phyloP scores from a whole-genome alignment of 257 asterid species.

The Solanum appendiculatum region DNA sequence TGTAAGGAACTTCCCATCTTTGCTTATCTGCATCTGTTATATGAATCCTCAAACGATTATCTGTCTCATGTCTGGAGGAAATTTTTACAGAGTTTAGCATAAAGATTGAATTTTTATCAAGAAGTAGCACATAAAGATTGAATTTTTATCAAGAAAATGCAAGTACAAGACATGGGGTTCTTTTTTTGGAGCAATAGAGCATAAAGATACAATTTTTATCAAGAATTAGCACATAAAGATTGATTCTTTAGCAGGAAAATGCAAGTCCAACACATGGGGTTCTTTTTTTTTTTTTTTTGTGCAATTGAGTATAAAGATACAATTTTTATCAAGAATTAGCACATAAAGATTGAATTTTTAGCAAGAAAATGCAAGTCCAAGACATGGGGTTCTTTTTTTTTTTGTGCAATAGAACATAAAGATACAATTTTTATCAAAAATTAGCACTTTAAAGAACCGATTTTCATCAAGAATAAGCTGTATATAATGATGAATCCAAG shows the following conservation, averaged over 20 bases:
- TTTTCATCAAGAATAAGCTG: too few relatives aligned
- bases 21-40: constrained; percentile 72
- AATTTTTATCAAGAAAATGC: background rate
- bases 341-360: background rate
- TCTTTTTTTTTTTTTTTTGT: background rate
- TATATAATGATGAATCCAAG: too few relatives aligned
- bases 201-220: background rate
- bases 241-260: background rate
- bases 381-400: too few relatives aligned
- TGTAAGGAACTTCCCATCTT: constrained; percentile 95
- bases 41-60: constrained; percentile 65
- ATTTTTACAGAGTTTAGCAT: background rate
- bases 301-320: background rate
- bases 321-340: background rate
- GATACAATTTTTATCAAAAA: too few relatives aligned
- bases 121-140: background rate
- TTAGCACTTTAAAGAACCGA: too few relatives aligned
- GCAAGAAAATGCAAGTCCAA: background rate
- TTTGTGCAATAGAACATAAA: too few relatives aligned
- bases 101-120: background rate
- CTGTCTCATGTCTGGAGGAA: constrained; percentile 66
- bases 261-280: background rate
- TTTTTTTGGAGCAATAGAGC: background rate
- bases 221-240: background rate
- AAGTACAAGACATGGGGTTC: background rate